A percentile compares a stretch with the other conserved stretches of the same genome.
Evolutionary conservation across 2,329 filamentous ascomycete genomes (phyloP).

Genomic region (Neodidymelliopsis sp.): DNA sequence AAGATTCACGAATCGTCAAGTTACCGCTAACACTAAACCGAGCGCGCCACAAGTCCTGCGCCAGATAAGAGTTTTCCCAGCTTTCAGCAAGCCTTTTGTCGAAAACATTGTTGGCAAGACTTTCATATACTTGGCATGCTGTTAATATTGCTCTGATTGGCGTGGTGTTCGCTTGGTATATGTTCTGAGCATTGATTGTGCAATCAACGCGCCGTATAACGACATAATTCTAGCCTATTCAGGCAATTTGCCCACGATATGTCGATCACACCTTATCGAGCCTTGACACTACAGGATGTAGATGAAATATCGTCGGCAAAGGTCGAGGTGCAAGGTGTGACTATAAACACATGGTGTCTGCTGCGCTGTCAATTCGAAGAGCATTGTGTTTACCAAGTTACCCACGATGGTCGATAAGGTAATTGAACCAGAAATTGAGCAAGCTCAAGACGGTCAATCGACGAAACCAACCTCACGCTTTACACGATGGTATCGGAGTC

Average conservation of each 20-base stretch:
- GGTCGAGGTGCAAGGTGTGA: background rate
- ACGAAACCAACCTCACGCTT: conserved; percentile 29
- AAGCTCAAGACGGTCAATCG: background rate
- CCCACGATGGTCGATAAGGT: conserved; percentile 20
- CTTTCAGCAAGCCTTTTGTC: background rate
- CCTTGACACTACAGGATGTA: background rate
- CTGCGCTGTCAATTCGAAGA: too few species aligned
- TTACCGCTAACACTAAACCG: too few species aligned
- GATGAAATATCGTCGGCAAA: background rate
- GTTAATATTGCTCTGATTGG: background rate
- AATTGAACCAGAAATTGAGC: conserved; percentile 27
- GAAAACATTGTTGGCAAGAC: background rate
- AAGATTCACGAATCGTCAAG: too few species aligned
- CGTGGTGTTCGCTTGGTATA: conserved; percentile 7
- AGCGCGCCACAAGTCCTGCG: background rate
- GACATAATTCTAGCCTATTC: conserved; percentile 2
- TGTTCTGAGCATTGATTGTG: background rate
- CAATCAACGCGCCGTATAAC: conserved; percentile 3
- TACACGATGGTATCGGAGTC: conserved; percentile 52
- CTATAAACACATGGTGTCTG: conserved; percentile 1
- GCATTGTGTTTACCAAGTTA: background rate
- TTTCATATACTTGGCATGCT: background rate
- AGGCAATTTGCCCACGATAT: background rate
- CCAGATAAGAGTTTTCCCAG: background rate
- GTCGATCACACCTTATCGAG: conserved; percentile 9